phyloP scores from a whole-genome alignment of 2,329 filamentous ascomycete genomes.

The Elsinoe necatrix region DNA sequence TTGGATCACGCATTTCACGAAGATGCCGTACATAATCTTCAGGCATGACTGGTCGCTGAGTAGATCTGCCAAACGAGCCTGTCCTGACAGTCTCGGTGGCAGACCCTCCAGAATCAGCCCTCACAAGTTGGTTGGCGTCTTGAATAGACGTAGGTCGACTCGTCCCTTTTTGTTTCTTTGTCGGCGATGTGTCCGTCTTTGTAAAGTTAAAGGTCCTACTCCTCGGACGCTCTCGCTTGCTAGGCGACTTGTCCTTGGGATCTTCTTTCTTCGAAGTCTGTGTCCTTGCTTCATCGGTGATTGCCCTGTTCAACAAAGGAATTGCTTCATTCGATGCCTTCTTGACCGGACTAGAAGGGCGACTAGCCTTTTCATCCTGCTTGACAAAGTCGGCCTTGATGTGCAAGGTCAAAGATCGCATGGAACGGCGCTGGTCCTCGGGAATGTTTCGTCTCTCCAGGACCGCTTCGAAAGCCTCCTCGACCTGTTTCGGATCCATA shows the following conservation, averaged over 20 bases:
- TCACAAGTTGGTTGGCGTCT: slow-evolving; percentile 37
- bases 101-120: slow-evolving; percentile 18
- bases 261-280: slow-evolving; percentile 16
- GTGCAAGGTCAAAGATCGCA: slow-evolving; percentile 77
- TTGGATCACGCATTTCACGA: slow-evolving; percentile 68
- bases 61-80: slow-evolving; percentile 24
- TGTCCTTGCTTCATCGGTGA: slow-evolving; percentile 10
- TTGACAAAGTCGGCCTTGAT: slow-evolving; percentile 95
- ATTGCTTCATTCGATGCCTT: slow-evolving; percentile 15
- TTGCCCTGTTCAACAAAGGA: not conserved
- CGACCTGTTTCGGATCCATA: slow-evolving; percentile 47
- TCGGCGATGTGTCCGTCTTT: slow-evolving; percentile 57
- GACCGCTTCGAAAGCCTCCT: slow-evolving; percentile 54
- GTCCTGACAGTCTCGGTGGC: slow-evolving; percentile 20
- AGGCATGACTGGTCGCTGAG: slow-evolving; percentile 65
- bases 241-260: slow-evolving; percentile 25
- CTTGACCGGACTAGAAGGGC: slow-evolving; percentile 16
- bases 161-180: slow-evolving; percentile 70
- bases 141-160: slow-evolving; percentile 50
- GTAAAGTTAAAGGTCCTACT: slow-evolving; percentile 74
- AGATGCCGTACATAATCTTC: slow-evolving; percentile 82
- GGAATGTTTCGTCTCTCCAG: slow-evolving; percentile 72
- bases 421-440: slow-evolving; percentile 86
- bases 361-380: slow-evolving; percentile 56
- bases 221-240: slow-evolving; percentile 46